Evolutionary conservation across 352 stramenopile species (phyloP).

Genomic region (Globisporangium nagaii): DNA sequence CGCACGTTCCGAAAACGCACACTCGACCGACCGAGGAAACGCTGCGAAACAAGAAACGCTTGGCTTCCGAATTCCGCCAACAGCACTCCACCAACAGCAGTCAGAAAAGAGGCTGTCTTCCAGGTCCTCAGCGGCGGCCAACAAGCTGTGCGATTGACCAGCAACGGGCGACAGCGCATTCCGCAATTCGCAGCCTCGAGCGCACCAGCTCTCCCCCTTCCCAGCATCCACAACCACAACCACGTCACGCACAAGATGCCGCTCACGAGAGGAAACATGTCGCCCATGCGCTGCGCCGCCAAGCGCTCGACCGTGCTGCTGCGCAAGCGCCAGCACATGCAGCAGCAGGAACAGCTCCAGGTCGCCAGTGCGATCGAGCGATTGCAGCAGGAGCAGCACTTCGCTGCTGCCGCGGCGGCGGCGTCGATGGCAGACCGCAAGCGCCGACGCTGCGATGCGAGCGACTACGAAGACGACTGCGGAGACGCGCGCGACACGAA

Average conservation of each 20-base stretch:
- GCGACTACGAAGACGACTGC: not conserved
- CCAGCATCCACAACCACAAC: not conserved
- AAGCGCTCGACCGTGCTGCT: slow-evolving; percentile 14
- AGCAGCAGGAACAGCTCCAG: too few relatives aligned
- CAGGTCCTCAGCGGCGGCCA: not conserved
- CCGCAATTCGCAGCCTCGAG: not conserved
- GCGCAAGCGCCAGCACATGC: slow-evolving; percentile 13
- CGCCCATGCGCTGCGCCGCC: slow-evolving; percentile 8
- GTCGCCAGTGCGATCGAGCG: not conserved
- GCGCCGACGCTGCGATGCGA: not conserved
- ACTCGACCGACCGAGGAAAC: slow-evolving; percentile 2
- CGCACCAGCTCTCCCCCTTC: too few relatives aligned
- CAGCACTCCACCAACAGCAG: not conserved
- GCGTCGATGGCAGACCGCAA: not conserved
- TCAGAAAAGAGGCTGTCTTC: too few relatives aligned
- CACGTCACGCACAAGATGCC: not conserved
- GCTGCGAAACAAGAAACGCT: not conserved
- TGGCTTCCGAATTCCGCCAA: slow-evolving; percentile 2
- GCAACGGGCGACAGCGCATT: not conserved
- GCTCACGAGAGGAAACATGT: slow-evolving; percentile 7
- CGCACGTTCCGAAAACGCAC: not conserved
- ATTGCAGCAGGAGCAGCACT: slow-evolving; percentile 5
- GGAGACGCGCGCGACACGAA: not conserved
- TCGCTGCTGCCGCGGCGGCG: not conserved
- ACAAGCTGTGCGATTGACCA: not conserved